Base-by-base conservation (phyloP, 441 rosid species). In the Flueggea neowawraea region DNA sequence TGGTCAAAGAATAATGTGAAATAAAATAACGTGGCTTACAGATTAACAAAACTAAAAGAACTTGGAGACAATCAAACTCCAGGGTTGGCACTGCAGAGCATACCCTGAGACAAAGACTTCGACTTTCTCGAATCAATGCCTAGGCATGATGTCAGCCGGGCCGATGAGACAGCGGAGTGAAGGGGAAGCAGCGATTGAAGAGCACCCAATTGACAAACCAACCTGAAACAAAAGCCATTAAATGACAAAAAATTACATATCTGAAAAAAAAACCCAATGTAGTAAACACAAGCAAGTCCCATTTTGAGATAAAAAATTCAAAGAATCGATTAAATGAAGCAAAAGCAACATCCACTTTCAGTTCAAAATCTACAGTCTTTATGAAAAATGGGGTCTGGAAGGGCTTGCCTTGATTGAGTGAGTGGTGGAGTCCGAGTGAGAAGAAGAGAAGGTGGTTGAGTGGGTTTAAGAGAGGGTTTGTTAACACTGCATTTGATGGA, bases 81-180 rank as follows among this genome's bases (percentile, higher is more conserved):
- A 72, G 95, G 96, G 69, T 85, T 83, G 47, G 96, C 96, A 87
- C 83, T 82, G 91, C 92, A 84, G 61, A 90, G 83, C 97, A 87
- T 90, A 88, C 96, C 96, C 97, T 90, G 98, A 81, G 92, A 88
- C 86, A 90, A 75, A 15, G 97, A 90, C 80, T 91, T 81, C 16
- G 92, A 86, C 61, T 78, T 79, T 65, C 44, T 78, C 10, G 96
- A 73, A 79, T 90, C 95, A 33, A 22, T 22, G 28, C 97, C 88
- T 1, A 93, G 95, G 75, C 97, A 90, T 3, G 97, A 90, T 13
- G 93, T 93, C 60, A 90, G 83, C 74, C 93, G 80, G 68, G 98
- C 95, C 2, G 96, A 81, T 49, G 97, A 74, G 31, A 88, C 91
- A 2, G 90, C 95, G 2, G 82, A 78, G 77, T 93, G 80, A 68